Percentiles rank a stretch among this genome's conserved stretches.
Conservation (phyloP, 305 asterid genomes). For the Euphrasia arctica region DNA sequence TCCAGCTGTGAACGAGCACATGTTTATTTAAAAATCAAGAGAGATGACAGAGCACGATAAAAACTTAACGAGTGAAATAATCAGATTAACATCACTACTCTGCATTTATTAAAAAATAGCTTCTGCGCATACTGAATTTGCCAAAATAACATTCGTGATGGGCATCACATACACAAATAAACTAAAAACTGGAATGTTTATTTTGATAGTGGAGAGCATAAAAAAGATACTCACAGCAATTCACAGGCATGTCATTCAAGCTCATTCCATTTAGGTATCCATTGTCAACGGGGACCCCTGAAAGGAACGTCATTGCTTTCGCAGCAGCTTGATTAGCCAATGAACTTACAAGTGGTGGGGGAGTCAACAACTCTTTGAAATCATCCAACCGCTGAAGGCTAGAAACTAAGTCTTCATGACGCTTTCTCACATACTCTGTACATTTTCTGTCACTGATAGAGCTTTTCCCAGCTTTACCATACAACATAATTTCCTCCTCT, state of each 20-base stretch:
- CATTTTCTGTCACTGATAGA: slow-evolving; percentile 44
- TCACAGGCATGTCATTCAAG: slow-evolving; percentile 54
- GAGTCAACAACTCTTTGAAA: slow-evolving; percentile 78
- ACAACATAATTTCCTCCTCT: slow-evolving; percentile 37
- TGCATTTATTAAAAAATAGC: not conserved
- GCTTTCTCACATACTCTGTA: slow-evolving; percentile 47
- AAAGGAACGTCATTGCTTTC: slow-evolving; percentile 84
- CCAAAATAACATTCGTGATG: not conserved
- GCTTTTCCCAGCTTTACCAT: slow-evolving; percentile 43
- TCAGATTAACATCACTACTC: too few relatives aligned
- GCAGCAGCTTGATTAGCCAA: slow-evolving; percentile 97
- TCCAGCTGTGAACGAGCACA: slow-evolving; percentile 56
- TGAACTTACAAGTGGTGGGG: slow-evolving; percentile 72
- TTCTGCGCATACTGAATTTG: not conserved
- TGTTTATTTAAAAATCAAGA: not conserved
- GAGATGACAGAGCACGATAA: not conserved
- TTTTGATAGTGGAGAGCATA: slow-evolving; percentile 19
- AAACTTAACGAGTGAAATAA: not conserved
- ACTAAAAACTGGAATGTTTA: slow-evolving; percentile 7
- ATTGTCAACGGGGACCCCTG: slow-evolving; percentile 71
- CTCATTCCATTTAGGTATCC: slow-evolving; percentile 53
- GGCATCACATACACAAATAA: not conserved
- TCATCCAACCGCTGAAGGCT: slow-evolving; percentile 83
- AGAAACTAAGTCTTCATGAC: slow-evolving; percentile 69
- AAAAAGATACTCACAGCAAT: slow-evolving; percentile 66